These are phyloP conservation scores for Agrocybe praecox DNA, from an alignment of 768 basidiomycete genomes.

Conservation along the genomic window DNA sequence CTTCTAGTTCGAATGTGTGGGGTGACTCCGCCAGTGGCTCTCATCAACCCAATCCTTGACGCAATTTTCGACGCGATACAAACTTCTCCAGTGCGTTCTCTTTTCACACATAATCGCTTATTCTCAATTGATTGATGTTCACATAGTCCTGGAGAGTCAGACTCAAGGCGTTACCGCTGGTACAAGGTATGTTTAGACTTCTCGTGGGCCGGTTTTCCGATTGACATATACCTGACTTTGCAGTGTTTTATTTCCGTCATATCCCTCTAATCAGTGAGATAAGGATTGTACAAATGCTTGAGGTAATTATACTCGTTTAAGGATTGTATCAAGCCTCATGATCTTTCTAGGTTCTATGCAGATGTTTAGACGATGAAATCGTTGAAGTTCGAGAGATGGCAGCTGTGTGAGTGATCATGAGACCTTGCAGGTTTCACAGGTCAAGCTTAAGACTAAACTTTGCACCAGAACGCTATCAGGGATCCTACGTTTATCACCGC, in stretches of 20 bases:
- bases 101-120: not conserved
- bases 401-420: slow-evolving; percentile 57
- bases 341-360: slow-evolving; percentile 65
- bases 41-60: slow-evolving; percentile 70
- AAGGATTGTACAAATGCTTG: slow-evolving; percentile 78
- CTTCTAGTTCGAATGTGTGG: slow-evolving; percentile 86
- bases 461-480: slow-evolving; percentile 70
- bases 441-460: slow-evolving; percentile 4
- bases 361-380: slow-evolving; percentile 84
- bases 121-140: slow-evolving; percentile 6
- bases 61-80: slow-evolving; percentile 78
- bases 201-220: not conserved
- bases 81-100: slow-evolving; percentile 62
- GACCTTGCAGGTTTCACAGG: not conserved
- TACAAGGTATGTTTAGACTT: slow-evolving; percentile 57
- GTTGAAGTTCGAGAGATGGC: slow-evolving; percentile 92
- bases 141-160: slow-evolving; percentile 85
- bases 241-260: slow-evolving; percentile 89
- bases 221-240: not conserved
- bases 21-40: slow-evolving; percentile 71
- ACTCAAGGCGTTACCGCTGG: slow-evolving; percentile 80
- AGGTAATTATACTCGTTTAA: slow-evolving; percentile 42
- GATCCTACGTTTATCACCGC: slow-evolving; percentile 79
- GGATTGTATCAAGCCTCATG: not conserved
- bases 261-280: slow-evolving; percentile 77